A percentile compares a stretch with the other conserved stretches of the same genome.
These are phyloP conservation scores for Roridomyces roridus DNA, from an alignment of 768 basidiomycete genomes.

Conservation along the genomic window DNA sequence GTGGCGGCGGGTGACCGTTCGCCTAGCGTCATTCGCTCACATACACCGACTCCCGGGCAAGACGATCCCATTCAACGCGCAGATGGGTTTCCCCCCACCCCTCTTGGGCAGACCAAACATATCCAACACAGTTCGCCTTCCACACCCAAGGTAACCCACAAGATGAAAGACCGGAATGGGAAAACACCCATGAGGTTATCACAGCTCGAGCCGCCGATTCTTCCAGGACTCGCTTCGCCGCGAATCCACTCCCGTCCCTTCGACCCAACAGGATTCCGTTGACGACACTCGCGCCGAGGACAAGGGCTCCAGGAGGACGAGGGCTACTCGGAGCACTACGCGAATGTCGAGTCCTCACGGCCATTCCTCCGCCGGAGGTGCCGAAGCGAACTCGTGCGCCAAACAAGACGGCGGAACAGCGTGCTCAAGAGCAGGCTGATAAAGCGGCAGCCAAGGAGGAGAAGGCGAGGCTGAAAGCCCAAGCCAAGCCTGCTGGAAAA, in stretches of 20 bases:
- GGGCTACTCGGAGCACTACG: slow-evolving; percentile 20
- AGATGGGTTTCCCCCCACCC: slow-evolving; percentile 36
- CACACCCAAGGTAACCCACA: slow-evolving; percentile 41
- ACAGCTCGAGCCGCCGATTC: slow-evolving; percentile 14
- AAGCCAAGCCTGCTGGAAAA: slow-evolving; percentile 11
- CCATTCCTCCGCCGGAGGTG: slow-evolving; percentile 30
- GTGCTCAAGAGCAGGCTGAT: slow-evolving; percentile 27
- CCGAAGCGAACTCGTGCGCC: slow-evolving; percentile 19
- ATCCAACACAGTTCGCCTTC: slow-evolving; percentile 17
- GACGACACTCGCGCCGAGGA: neutral
- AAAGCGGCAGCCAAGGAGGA: slow-evolving; percentile 21
- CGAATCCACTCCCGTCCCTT: too few species aligned
- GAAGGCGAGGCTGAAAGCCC: slow-evolving; percentile 15
- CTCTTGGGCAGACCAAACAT: slow-evolving; percentile 17
- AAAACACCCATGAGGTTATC: slow-evolving; percentile 27
- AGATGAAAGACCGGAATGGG: slow-evolving; percentile 50
- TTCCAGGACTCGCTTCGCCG: too few species aligned
- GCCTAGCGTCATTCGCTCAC: neutral
- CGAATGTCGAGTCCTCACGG: slow-evolving; percentile 26
- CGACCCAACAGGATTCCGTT: neutral
- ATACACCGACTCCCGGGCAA: slow-evolving; percentile 2
- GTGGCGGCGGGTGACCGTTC: too few species aligned
- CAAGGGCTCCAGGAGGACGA: neutral
- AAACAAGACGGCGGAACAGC: slow-evolving; percentile 29
- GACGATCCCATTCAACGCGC: slow-evolving; percentile 53